Percentiles rank a stretch among this genome's conserved stretches.
phyloP scores from a whole-genome alignment of 345 rosid genomes.

The Chamaenerion angustifolium region DNA sequence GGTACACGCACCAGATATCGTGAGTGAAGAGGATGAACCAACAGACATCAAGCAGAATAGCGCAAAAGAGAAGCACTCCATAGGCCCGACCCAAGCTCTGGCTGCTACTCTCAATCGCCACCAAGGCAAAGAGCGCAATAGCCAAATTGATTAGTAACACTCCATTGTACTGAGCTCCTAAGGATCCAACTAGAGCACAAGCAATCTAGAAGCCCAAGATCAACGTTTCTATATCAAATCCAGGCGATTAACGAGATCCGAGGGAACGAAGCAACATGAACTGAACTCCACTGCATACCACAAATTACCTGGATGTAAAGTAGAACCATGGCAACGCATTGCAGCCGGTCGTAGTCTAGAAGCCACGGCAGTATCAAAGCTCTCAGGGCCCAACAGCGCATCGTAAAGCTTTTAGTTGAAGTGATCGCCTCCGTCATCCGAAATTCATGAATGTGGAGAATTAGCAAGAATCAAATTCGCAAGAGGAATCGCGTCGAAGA shows the following conservation, averaged over 20 bases:
- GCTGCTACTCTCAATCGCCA: constrained; percentile 77
- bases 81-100: constrained; percentile 70
- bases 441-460: not conserved
- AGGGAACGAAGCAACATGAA: not conserved
- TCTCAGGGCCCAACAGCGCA: constrained; percentile 17
- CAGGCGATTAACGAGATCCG: not conserved
- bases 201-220: constrained; percentile 26
- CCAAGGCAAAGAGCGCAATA: constrained; percentile 72
- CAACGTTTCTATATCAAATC: too few relatives aligned
- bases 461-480: too few relatives aligned
- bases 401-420: not conserved
- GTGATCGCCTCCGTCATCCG: not conserved
- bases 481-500: too few relatives aligned
- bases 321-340: constrained; percentile 54
- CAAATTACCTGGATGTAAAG: constrained; percentile 57
- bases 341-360: constrained; percentile 63
- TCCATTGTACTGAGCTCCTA: constrained; percentile 81
- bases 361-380: constrained; percentile 43
- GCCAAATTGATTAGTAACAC: constrained; percentile 52
- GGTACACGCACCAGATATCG: constrained; percentile 45
- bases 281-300: not conserved
- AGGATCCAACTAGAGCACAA: constrained; percentile 70
- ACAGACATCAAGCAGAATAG: constrained; percentile 45
- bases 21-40: constrained; percentile 62
- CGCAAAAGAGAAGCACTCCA: constrained; percentile 56